A percentile compares a stretch with the other conserved stretches of the same genome.
Conservation (phyloP, 768 basidiomycete genomes). For the Mycena metata region DNA sequence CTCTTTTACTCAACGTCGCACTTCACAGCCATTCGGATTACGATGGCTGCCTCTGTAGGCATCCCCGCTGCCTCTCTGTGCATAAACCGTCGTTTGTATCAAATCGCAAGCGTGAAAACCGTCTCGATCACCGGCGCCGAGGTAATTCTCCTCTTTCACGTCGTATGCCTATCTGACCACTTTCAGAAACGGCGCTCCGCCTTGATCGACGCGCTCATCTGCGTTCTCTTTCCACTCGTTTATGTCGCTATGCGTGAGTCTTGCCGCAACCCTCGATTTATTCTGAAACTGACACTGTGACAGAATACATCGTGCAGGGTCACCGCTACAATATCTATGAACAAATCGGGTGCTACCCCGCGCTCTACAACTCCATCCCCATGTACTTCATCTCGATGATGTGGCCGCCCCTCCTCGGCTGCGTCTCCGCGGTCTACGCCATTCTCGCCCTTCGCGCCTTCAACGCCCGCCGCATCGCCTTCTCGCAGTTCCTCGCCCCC, state of each 20-base stretch:
- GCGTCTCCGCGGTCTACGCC: slow-evolving; percentile 55
- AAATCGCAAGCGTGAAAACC: slow-evolving; percentile 50
- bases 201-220: slow-evolving; percentile 60
- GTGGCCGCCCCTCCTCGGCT: slow-evolving; percentile 58
- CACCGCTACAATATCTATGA: slow-evolving; percentile 63
- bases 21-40: slow-evolving; percentile 63
- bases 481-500: slow-evolving; percentile 55
- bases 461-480: slow-evolving; percentile 62
- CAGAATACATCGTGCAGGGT: slow-evolving; percentile 58
- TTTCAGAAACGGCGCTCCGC: slow-evolving; percentile 55
- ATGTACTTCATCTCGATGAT: slow-evolving; percentile 50
- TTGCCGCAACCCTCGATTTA: background rate
- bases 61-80: slow-evolving; percentile 63
- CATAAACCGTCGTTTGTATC: slow-evolving; percentile 65
- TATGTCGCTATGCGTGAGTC: slow-evolving; percentile 54
- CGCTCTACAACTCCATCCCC: slow-evolving; percentile 51
- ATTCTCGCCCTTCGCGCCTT: slow-evolving; percentile 61
- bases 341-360: slow-evolving; percentile 61
- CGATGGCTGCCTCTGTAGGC: slow-evolving; percentile 58
- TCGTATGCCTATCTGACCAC: slow-evolving; percentile 44
- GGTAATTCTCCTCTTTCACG: slow-evolving; percentile 49
- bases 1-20: slow-evolving; percentile 36
- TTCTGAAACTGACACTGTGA: background rate
- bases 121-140: slow-evolving; percentile 49
- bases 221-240: slow-evolving; percentile 61